Percentiles rank a stretch among this genome's conserved stretches.
Evolutionary conservation across 1,284 basidiomycete genomes (phyloP).

Genomic region (Cutaneotrichosporon sp.): DNA sequence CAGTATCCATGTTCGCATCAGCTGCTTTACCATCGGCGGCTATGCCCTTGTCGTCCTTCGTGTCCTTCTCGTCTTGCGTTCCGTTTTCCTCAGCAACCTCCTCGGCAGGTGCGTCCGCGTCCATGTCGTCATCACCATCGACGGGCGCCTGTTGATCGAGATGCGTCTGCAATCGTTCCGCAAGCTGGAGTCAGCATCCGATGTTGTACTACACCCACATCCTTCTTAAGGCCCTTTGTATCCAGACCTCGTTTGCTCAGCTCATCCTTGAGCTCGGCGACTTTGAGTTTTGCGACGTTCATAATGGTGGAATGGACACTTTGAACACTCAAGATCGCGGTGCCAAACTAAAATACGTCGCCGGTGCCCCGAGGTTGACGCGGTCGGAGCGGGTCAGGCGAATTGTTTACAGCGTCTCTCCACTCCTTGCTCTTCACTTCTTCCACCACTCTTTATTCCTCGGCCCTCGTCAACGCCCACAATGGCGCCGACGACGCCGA

Average conservation of each 20-base stretch:
- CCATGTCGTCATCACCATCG: background rate
- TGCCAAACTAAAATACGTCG: background rate
- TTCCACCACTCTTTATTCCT: background rate
- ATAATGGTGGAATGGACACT: background rate
- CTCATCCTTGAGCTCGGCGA: slow-evolving; percentile 46
- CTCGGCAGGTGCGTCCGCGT: background rate
- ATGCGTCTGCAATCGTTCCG: slow-evolving; percentile 29
- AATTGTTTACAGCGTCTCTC: too few species aligned
- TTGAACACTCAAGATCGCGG: background rate
- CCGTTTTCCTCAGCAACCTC: background rate
- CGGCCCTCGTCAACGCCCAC: background rate
- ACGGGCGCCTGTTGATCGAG: slow-evolving; percentile 2
- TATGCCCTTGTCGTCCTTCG: background rate
- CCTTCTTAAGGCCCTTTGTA: slow-evolving; percentile 43
- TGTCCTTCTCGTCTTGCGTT: background rate
- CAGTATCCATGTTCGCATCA: background rate
- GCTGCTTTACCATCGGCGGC: background rate
- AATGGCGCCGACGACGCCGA: background rate
- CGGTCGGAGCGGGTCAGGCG: background rate
- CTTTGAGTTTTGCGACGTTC: slow-evolving; percentile 28
- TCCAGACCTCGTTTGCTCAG: slow-evolving; percentile 39
- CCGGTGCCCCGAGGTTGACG: background rate
- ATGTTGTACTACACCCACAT: slow-evolving; percentile 26
- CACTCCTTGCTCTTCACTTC: too few species aligned
- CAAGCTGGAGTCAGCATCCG: slow-evolving; percentile 27